These are phyloP conservation scores for Monilinia fructicola DNA, from an alignment of 2,329 filamentous ascomycete genomes.

Conservation along the genomic window DNA sequence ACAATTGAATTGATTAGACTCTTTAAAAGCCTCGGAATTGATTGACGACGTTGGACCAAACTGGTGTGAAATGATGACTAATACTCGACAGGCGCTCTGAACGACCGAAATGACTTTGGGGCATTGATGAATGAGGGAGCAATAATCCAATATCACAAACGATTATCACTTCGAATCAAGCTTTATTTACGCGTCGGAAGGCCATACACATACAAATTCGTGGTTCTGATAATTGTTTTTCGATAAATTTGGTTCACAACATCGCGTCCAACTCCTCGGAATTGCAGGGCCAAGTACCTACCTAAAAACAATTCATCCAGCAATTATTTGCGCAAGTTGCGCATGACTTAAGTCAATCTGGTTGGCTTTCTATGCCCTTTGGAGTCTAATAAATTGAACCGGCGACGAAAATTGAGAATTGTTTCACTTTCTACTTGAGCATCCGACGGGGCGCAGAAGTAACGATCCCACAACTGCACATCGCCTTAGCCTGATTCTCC, in stretches of 20 bases:
- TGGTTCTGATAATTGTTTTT: conserved; percentile 31
- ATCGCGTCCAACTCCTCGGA: conserved; percentile 31
- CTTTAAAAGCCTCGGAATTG: conserved; percentile 20
- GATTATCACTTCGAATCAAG: conserved; percentile 34
- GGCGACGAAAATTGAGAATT: not conserved
- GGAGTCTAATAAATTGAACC: conserved; percentile 4
- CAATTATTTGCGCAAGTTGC: conserved; percentile 24
- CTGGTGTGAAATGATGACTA: conserved; percentile 27
- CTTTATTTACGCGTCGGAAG: conserved; percentile 41
- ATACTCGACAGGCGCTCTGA: conserved; percentile 19
- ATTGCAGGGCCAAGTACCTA: conserved; percentile 16
- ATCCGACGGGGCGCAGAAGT: conserved; percentile 8
- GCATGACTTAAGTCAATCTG: not conserved
- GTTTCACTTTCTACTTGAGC: not conserved
- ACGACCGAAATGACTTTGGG: conserved; percentile 30
- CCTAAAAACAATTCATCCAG: conserved; percentile 23
- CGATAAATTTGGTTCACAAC: conserved; percentile 30
- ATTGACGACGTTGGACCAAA: conserved; percentile 32
- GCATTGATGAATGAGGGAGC: conserved; percentile 25
- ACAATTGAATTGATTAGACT: conserved; percentile 28
- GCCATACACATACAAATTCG: conserved; percentile 28
- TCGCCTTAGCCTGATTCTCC: not conserved
- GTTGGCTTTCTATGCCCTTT: not conserved
- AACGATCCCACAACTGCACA: not conserved
- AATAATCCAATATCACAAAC: conserved; percentile 35